Evolutionary conservation across 805 yeast species (phyloP), one percentile per base, ranked within the genome.

Genomic region (Cyberlindnera galapagoensis): DNA sequence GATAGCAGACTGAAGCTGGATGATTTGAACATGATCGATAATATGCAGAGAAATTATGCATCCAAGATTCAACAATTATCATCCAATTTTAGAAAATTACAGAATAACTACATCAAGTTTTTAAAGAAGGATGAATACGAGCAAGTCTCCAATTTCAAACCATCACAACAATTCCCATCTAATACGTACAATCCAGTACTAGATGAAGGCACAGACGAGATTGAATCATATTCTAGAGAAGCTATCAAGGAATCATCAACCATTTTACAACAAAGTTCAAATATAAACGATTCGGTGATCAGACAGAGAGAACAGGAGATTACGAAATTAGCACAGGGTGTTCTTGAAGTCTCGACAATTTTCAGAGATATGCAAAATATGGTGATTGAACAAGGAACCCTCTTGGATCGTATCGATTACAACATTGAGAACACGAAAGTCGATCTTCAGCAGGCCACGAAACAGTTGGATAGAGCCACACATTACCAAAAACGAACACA

Each of bases 371-470:
- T 92, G 72, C 97, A 94, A 50, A 74, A 77, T 23, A 67, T 92
- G 69, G 84, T 92, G 26, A 81, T 92, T 35, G 97, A 92, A 50
- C 98, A 92, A 59, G 98, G 98, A 1, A 85, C 96, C 0, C 70
- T 92, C 26, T 66, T 92, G 38, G 98, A 92, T 58, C 65, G 97
- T 44, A 90, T 92, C 35, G 98, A 90, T 57, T 92, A 90, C 56
- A 92, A 92, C 52, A 61, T 92, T 38, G 81, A 80, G 39, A 77
- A 76, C 38, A 80, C 95, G n/a, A 80, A 74, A 3, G 74, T 74
- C 21, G 81, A 86, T 43, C 71, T 90, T 38, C 75, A 78, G 48
- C 69, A 67, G 23, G 92, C 97, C 0, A 84, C 83, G 39, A 73
- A 74, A 39, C 92, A 92, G 58, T 62, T 92, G 39, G 64, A 69